Base-by-base conservation (phyloP, 2,329 filamentous ascomycete species). In the Pseudocercospora fuligena region DNA sequence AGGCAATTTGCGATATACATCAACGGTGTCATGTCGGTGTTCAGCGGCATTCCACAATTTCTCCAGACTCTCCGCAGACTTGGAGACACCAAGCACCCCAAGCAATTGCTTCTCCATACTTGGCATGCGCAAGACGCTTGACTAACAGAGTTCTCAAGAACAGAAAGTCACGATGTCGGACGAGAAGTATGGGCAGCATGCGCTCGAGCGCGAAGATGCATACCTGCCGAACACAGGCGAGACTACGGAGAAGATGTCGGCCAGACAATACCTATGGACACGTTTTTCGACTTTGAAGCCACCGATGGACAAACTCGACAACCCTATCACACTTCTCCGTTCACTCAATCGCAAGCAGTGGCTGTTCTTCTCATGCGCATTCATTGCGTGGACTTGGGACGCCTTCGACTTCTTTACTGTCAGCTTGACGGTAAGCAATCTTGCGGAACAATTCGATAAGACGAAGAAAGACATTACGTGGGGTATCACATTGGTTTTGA, bases 351-450 rank as follows among this genome's bases (percentile, higher is more conserved):
- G 73, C 31, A 83, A 86, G 57, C 85, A 88, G 79, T 88, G 86
- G 86, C 79, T 87, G n/a, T 86, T 87, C 76, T 88, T 87, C 75
- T 73, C 80, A 7, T 79, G 81, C 46, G 77, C 80, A 1, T 82
- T 83, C 66, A 72, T 82, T 16, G 85, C 81, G 2, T 88, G 86
- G 84, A 79, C 80, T 1, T 85, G 83, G 83, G 84, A 86, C 71
- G 74, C 86, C 0, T 87, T 88, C 64, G 87, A 89, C 73, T 89
- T 88, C 78, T 89, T 88, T 78, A 87, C 86, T 25, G 86, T 89
- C 25, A 87, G 84, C 5, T 76, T 89, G 60, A 86, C 85, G 0
- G 83, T 88, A 16, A 77, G 79, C 5, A 73, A 86, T 43, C 77
- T 89, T 11, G 85, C 86, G 2, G 78, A 84, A 65, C 75, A 79